A percentile compares a stretch with the other conserved stretches of the same genome.
Conservation (phyloP, 129 eudicot genomes). For the Lactuca saligna region DNA sequence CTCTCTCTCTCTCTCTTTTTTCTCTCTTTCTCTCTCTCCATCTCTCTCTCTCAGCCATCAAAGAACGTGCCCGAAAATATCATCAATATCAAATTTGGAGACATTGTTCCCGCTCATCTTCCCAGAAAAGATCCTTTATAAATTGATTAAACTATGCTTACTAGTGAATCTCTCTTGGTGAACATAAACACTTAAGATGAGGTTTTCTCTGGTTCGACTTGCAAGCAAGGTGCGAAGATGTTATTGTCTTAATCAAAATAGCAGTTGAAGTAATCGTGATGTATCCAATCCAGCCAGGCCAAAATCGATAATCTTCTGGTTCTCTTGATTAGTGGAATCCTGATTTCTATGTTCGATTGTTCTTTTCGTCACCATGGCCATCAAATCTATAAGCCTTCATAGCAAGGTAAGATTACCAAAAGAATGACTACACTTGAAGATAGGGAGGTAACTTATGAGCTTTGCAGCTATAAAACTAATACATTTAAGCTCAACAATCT, state of each 20-base stretch:
- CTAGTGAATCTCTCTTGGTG: constrained; percentile 83
- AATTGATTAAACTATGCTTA: constrained; percentile 80
- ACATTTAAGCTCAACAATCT: constrained; percentile 75
- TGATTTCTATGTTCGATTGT: constrained; percentile 85
- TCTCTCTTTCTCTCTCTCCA: too few species aligned
- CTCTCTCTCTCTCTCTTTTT: too few species aligned
- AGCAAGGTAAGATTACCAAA: constrained; percentile 90
- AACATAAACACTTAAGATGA: constrained; percentile 70
- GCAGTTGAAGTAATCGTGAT: constrained; percentile 66
- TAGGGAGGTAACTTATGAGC: constrained; percentile 79
- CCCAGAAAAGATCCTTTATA: constrained; percentile 80
- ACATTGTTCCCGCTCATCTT: constrained; percentile 79
- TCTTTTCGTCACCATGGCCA: constrained; percentile 79
- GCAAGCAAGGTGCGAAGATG: constrained; percentile 87
- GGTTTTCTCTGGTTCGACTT: constrained; percentile 84
- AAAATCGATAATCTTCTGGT: constrained; percentile 74
- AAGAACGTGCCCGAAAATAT: constrained; percentile 65
- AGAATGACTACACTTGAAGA: constrained; percentile 90
- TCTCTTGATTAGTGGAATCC: constrained; percentile 77
- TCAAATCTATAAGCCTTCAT: constrained; percentile 79
- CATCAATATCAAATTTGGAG: constrained; percentile 75
- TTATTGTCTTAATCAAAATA: constrained; percentile 77
- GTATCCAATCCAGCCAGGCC: constrained; percentile 80
- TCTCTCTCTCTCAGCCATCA: too few species aligned
- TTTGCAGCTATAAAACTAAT: constrained; percentile 80